Evolutionary conservation across 371 early-diverging fungal species (phyloP).

Genomic region (Mucor indicus): DNA sequence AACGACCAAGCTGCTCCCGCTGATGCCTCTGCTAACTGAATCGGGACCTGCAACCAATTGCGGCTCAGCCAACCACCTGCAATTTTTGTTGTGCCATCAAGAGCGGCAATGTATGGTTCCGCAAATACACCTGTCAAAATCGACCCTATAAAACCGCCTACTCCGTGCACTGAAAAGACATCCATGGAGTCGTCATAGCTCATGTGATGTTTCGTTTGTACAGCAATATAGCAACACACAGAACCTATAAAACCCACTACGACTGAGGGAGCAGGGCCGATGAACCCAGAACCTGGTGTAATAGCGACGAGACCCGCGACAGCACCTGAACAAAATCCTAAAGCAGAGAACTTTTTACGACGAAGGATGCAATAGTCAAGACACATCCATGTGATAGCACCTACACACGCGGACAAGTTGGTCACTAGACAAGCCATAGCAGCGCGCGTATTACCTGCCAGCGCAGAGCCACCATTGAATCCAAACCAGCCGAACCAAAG

Average conservation of each 20-base stretch:
- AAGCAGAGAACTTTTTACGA: conserved; percentile 64
- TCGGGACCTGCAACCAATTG: conserved; percentile 60
- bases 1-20: conserved; percentile 63
- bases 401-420: conserved; percentile 68
- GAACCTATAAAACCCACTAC: conserved; percentile 66
- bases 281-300: conserved; percentile 79
- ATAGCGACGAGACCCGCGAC: conserved; percentile 78
- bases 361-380: conserved; percentile 61
- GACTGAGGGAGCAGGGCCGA: conserved; percentile 65
- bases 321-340: conserved; percentile 84
- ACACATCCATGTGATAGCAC: conserved; percentile 69
- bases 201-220: conserved; percentile 59
- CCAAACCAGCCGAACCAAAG: conserved; percentile 71
- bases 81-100: conserved; percentile 56
- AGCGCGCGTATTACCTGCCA: conserved; percentile 70
- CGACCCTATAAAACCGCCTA: conserved; percentile 72
- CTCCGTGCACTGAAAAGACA: conserved; percentile 68
- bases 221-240: conserved; percentile 61
- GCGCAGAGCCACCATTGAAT: conserved; percentile 49
- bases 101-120: conserved; percentile 50
- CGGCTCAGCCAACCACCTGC: conserved; percentile 62
- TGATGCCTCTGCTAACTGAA: conserved; percentile 57
- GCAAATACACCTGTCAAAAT: conserved; percentile 76
- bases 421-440: conserved; percentile 71
- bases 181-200: conserved; percentile 78